Evolutionary conservation across 768 basidiomycete genomes (phyloP), one percentile per base, ranked within the genome.

Genomic region (Tephrocybe sp.): DNA sequence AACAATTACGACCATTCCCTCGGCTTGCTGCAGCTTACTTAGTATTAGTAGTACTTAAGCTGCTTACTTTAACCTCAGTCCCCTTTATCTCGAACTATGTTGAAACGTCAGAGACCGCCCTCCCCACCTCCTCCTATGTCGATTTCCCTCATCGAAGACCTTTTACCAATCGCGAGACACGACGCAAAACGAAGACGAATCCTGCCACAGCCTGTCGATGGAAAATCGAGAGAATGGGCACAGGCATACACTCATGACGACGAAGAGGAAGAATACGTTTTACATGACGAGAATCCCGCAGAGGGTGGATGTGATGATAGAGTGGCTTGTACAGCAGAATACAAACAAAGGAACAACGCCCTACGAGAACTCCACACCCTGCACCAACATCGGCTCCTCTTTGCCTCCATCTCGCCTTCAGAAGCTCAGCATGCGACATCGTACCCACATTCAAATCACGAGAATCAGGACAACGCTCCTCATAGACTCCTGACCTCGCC

Each of bases 361-460:
- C 78, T 92, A 33, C 82, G 85, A 50, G 82, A 89, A 59, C 63
- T 90, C 45, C 89, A 91, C 58, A 73, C 80, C 34, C 73, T 84
- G 19, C 76, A 86, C 56, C 80, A 85, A 48, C 84, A 87, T 60
- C 76, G 87, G 44, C 68, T 81, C 31, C 51, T 82, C 20, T 82
- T 74, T 58, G 56, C 69, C 11, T 60, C 68, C 14, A 2, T 26
- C 16, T 34, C 22, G 30, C 9, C 47, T 33, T 35, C 14, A 39
- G 46, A 14, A 39, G 26, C 22, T 31, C 52, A 47, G n/a, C 20
- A 13, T 39, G 14, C 39, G 13, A 13, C 48, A 31, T 39, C 22
- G 14, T 13, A 10, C 39, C 16, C 42, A 5, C 45, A 41, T 23
- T 41, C 49, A 7, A 32, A n/a, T 19, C 31, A 43, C 31, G 34